Conservation (phyloP, 805 yeast genomes). For the Candida morakotiae region DNA sequence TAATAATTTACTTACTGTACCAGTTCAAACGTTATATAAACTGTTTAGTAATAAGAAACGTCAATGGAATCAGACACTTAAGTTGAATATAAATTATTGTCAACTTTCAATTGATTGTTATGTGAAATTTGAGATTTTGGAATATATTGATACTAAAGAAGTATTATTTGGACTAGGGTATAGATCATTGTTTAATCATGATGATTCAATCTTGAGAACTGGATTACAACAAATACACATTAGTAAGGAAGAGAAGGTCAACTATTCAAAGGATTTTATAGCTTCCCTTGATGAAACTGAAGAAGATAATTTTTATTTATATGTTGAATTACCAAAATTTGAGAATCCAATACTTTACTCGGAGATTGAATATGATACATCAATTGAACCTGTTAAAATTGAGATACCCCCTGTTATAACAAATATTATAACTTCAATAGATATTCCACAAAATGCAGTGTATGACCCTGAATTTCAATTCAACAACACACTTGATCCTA, state of each 20-base stretch:
- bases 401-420: conserved; percentile 22
- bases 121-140: conserved; percentile 63
- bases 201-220: conserved; percentile 54
- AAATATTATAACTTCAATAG: conserved; percentile 30
- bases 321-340: conserved; percentile 40
- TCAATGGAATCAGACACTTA: conserved; percentile 72
- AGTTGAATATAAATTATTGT: conserved; percentile 64
- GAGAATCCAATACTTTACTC: conserved; percentile 41
- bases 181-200: conserved; percentile 52
- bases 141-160: conserved; percentile 52
- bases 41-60: conserved; percentile 28
- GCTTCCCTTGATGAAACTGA: conserved; percentile 10
- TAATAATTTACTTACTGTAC: conserved; percentile 22
- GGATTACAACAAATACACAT: conserved; percentile 60
- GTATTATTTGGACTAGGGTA: conserved; percentile 59
- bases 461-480: conserved; percentile 42
- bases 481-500: conserved; percentile 54
- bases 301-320: conserved; percentile 21
- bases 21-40: conserved; percentile 34
- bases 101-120: conserved; percentile 66
- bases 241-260: conserved; percentile 16
- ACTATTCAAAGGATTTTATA: conserved; percentile 12
- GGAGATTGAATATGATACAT: conserved; percentile 22
- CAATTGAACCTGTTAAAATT: neutral
- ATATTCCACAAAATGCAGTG: conserved; percentile 25